phyloP scores from a whole-genome alignment of 345 rosid species.

The Salix brachista region DNA sequence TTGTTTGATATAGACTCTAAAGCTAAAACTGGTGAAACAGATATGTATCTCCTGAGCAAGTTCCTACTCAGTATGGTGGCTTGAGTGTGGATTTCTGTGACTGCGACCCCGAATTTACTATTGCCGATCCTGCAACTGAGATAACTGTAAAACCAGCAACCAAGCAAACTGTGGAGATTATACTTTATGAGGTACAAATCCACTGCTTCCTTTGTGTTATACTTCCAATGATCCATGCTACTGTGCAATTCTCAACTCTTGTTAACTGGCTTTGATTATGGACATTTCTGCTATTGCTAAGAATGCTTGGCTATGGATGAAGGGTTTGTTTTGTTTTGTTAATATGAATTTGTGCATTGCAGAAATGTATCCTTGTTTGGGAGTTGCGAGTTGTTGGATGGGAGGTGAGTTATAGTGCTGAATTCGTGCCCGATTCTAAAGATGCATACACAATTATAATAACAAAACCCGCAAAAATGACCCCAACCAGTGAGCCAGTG shows the following conservation, averaged over 20 bases:
- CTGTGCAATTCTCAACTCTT: not conserved
- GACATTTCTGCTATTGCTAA: not conserved
- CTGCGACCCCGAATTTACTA: conserved; percentile 68
- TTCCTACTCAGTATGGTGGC: conserved; percentile 86
- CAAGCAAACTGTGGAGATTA: conserved; percentile 82
- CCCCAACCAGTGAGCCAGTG: conserved; percentile 64
- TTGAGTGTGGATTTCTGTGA: conserved; percentile 78
- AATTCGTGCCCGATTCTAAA: conserved; percentile 67
- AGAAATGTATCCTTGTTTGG: conserved; percentile 84
- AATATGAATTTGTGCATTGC: conserved; percentile 13
- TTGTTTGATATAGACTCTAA: not conserved
- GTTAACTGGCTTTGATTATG: not conserved
- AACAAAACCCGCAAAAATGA: conserved; percentile 67
- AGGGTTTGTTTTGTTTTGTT: not conserved
- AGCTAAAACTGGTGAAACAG: conserved; percentile 29
- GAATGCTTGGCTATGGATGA: not conserved
- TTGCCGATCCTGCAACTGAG: conserved; percentile 65
- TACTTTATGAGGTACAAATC: conserved; percentile 65
- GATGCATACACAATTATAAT: conserved; percentile 66
- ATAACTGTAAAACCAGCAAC: conserved; percentile 66
- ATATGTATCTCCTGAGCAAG: conserved; percentile 78
- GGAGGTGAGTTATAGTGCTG: conserved; percentile 82
- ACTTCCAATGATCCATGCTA: not conserved
- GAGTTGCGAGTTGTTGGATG: conserved; percentile 87
- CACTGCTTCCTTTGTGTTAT: not conserved